Percentiles rank a stretch among this genome's conserved stretches.
These are phyloP conservation scores for Mucor lusitanicus DNA, from an alignment of 371 early-diverging fungal species.

Conservation along the genomic window DNA sequence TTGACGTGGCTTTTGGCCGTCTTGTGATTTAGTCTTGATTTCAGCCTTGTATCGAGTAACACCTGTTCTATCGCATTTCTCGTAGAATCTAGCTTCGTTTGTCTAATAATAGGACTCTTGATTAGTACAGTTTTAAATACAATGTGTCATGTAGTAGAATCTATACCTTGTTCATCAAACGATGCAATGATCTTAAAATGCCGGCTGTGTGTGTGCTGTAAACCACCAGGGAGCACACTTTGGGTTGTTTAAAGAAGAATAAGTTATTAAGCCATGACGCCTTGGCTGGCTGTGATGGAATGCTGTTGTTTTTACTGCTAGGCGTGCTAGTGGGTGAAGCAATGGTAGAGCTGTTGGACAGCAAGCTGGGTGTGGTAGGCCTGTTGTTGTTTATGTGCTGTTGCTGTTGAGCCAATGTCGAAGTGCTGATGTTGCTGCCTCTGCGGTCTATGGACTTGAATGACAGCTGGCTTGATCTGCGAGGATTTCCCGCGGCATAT, in stretches of 20 bases:
- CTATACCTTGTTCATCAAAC: conserved; percentile 33
- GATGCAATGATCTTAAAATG: conserved; percentile 33
- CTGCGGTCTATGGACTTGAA: conserved; percentile 37
- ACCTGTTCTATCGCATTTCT: conserved; percentile 41
- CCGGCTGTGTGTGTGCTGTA: conserved; percentile 29
- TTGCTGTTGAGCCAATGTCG: conserved; percentile 10
- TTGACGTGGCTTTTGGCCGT: conserved; percentile 32
- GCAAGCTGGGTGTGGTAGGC: conserved; percentile 36
- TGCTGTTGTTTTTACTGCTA: background rate
- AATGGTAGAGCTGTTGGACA: conserved; percentile 43
- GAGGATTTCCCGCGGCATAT: conserved; percentile 3
- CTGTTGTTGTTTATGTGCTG: conserved; percentile 5
- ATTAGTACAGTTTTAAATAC: background rate
- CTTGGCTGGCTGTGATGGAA: conserved; percentile 16
- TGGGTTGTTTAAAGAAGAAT: conserved; percentile 54
- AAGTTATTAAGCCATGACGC: conserved; percentile 46
- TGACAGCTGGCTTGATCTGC: conserved; percentile 38
- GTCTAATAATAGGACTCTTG: conserved; percentile 4
- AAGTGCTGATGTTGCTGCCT: conserved; percentile 26
- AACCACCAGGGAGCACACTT: conserved; percentile 42
- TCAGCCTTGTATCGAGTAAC: conserved; percentile 42
- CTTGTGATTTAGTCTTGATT: conserved; percentile 30
- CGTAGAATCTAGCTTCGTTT: conserved; percentile 40
- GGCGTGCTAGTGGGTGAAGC: conserved; percentile 10
- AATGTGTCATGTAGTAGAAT: background rate